phyloP scores from a whole-genome alignment of 352 stramenopile species.

The Albugo laibachii region DNA sequence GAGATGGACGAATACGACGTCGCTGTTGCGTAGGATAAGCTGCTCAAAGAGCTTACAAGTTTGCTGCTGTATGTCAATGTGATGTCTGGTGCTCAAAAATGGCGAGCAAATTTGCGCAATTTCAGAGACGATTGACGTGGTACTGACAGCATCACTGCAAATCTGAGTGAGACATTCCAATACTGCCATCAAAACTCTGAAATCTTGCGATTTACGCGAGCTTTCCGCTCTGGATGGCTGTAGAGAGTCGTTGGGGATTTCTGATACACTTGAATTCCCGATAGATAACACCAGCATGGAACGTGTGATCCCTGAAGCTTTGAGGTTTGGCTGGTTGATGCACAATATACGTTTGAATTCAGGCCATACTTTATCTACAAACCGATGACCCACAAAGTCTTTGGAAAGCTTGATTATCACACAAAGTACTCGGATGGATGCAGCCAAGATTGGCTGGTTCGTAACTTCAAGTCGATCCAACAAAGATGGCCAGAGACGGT shows the following conservation, averaged over 20 bases:
- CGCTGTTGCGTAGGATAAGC: conserved; percentile 32
- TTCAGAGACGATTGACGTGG: conserved; percentile 39
- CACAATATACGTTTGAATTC: conserved; percentile 20
- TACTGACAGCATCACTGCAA: conserved; percentile 15
- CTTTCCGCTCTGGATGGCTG: neutral
- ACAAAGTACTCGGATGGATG: conserved; percentile 24
- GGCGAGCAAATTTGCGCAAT: conserved; percentile 19
- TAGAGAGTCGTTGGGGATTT: neutral
- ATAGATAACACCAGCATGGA: conserved; percentile 37
- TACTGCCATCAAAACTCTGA: conserved; percentile 29
- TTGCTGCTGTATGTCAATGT: conserved; percentile 15
- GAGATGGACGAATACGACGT: conserved; percentile 48
- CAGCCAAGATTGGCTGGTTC: conserved; percentile 42
- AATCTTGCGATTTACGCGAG: conserved; percentile 28
- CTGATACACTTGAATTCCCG: neutral
- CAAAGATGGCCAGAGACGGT: conserved; percentile 52
- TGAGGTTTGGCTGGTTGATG: conserved; percentile 16
- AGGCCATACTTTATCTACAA: conserved; percentile 68
- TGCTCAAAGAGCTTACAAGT: conserved; percentile 21
- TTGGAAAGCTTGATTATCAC: conserved; percentile 29
- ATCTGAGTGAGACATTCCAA: conserved; percentile 33
- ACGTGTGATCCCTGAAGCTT: conserved; percentile 20
- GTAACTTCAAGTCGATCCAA: conserved; percentile 27
- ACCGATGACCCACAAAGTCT: conserved; percentile 64
- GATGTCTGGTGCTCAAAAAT: conserved; percentile 20